Base-by-base conservation (phyloP, 2,329 filamentous ascomycete species). In the Ophiostoma sp. region DNA sequence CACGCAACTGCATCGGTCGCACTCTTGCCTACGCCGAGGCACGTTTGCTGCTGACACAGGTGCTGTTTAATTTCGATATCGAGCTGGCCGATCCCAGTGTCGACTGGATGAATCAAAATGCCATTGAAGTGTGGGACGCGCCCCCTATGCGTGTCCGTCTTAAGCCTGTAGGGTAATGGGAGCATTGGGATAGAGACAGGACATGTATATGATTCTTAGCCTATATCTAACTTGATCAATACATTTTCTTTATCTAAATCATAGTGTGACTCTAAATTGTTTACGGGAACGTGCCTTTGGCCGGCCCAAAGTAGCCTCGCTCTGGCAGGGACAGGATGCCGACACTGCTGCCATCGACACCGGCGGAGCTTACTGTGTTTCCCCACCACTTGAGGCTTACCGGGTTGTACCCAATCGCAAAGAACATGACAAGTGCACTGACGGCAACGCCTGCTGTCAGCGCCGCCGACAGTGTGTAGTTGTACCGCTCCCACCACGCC, bases 401-500 rank as follows among this genome's bases (percentile, higher is more conserved):
- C 0, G 78, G 77, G 68, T 80, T 77, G 66, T 80, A 82, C 1
- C 77, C 83, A 39, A 93, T 79, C 0, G 87, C 84, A 74, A 91
- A 86, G 81, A 93, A 91, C 71, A 92, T 89, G 71, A 92, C 77
- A 44, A 93, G 84, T 0, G 89, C 89, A 52, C 84, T 86, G n/a
- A 92, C 77, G 15, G 88, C 86, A 4, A 91, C 82, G 6, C 90
- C 90, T 67, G 85, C 86, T 77, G 92, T 90, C 57, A 93, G 80
- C 1, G 87, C 90, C 0, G 90, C 90, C 23, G 89, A 91, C 0
- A 89, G 87, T 75, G 92, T 84, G 77, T 92, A 93, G 80, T 93
- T 92, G 80, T 91, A 93, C 77, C 89, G 87, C 78, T 89, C 81
- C 90, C 90, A 93, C 90, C 90, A 92, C 39, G 87, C 89, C 3